Conservation (phyloP, 2,329 filamentous ascomycete species). For the Fusarium kyushuense region DNA sequence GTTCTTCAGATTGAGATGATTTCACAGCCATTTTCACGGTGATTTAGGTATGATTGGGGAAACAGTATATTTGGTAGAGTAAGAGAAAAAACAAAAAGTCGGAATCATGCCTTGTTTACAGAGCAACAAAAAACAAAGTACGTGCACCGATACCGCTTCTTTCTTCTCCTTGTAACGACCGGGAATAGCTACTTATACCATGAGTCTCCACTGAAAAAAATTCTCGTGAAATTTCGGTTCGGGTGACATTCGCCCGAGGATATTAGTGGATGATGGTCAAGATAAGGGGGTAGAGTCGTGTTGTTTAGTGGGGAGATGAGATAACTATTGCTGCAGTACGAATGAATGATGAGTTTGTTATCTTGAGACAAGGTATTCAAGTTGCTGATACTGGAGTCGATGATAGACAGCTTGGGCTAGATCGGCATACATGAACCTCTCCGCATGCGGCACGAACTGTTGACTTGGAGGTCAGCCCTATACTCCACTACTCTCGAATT, state of each 20-base stretch:
- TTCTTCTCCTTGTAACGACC: neutral
- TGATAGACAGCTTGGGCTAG: neutral
- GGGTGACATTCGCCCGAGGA: neutral
- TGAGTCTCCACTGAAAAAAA: neutral
- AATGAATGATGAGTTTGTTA: neutral
- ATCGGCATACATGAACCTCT: neutral
- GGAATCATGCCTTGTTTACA: neutral
- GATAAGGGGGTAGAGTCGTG: conserved; percentile 1
- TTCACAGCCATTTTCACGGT: conserved; percentile 8
- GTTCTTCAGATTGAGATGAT: neutral
- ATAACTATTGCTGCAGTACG: neutral
- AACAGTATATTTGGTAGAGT: neutral
- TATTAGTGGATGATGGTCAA: neutral
- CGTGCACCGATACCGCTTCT: conserved; percentile 3
- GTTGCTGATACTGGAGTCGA: neutral
- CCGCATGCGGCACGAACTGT: neutral
- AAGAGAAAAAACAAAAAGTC: neutral
- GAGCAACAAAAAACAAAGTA: neutral
- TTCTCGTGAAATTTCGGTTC: conserved; percentile 4
- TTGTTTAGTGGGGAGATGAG: neutral
- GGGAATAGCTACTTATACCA: neutral
- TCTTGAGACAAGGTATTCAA: neutral
- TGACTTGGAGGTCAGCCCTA: neutral
- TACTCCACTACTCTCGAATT: neutral
- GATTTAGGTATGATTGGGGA: neutral